Evolutionary conservation across 768 basidiomycete genomes (phyloP).

Genomic region (Lactifluus rugatus): DNA sequence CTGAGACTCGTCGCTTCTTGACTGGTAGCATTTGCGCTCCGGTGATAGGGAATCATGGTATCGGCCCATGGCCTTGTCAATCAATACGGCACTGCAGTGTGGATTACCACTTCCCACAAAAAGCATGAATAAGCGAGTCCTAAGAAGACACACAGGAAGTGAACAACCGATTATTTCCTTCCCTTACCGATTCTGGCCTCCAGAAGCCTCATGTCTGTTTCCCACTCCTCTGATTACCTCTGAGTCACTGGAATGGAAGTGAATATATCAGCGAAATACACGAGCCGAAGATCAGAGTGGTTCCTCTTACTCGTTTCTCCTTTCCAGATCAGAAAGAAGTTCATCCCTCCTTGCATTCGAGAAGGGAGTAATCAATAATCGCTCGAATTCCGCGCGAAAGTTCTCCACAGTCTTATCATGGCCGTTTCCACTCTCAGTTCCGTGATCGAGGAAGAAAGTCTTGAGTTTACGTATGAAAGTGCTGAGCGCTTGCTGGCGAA

Average conservation of each 20-base stretch:
- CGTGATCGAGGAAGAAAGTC: constrained; percentile 50
- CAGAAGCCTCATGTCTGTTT: too few relatives aligned
- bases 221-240: too few relatives aligned
- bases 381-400: constrained; percentile 36
- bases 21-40: too few relatives aligned
- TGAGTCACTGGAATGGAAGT: neutral
- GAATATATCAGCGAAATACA: neutral
- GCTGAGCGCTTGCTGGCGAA: constrained; percentile 50
- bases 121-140: too few relatives aligned
- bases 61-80: too few relatives aligned
- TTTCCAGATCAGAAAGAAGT: neutral
- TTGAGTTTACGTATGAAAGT: constrained; percentile 52
- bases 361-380: constrained; percentile 25
- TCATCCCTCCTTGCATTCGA: neutral
- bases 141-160: too few relatives aligned
- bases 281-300: neutral
- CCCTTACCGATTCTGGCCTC: too few relatives aligned
- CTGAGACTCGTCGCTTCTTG: too few relatives aligned
- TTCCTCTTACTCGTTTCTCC: neutral
- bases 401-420: constrained; percentile 29
- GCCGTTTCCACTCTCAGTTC: constrained; percentile 24
- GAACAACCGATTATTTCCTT: too few relatives aligned
- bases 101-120: too few relatives aligned
- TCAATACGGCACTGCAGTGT: too few relatives aligned
- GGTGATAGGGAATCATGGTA: too few relatives aligned